Base-by-base conservation (phyloP, 179 eudicot genomes). In the Beta lomatogona region DNA sequence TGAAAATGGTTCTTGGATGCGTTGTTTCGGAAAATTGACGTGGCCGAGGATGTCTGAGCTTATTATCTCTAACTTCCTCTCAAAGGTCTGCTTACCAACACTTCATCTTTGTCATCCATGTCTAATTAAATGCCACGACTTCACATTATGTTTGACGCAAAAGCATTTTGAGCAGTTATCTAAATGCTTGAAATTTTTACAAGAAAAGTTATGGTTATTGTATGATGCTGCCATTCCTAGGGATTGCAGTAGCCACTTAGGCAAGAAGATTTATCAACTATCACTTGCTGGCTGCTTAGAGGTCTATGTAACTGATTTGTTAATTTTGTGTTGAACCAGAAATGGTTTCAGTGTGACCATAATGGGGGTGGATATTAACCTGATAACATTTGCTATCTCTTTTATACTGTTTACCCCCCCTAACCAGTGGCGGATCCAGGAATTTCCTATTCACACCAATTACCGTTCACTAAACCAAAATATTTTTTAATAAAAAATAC, bases 41-140 rank as follows among this genome's bases (percentile, higher is more conserved):
- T 97, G 99, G 99, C 98, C 97, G 63, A 92, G 98, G 90, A 91
- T 97, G 94, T 93, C 98, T 73, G 97, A 94, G 84, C 85, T 93
- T 76, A 92, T 97, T 58, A 94, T 94, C 81, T 86, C 94, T 14
- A 93, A 91, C 81, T 91, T 93, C 88, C 95, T 94, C 71, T 89
- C 97, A 70, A 92, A 93, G 96, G 99, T 94, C 72, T 83, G 89
- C 50, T 73, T 67, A 72, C 63, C 11, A 72, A 68, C 60, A 28
- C 61, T 25, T 52, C 18, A 28, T 13, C 31, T 73, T 28, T 73
- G 2, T 73, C 46, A 73, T 73, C 41, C n/a, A 54, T 54, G 58
- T 73, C 18, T 73, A 12, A 53, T 14, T 54, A 28, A 22, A 9
- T 72, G 11, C 36, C 14, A 36, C n/a, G 8, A 54, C 45, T 25